Base-by-base conservation (phyloP, 2,329 filamentous ascomycete species). In the Phialophora macrospora region DNA sequence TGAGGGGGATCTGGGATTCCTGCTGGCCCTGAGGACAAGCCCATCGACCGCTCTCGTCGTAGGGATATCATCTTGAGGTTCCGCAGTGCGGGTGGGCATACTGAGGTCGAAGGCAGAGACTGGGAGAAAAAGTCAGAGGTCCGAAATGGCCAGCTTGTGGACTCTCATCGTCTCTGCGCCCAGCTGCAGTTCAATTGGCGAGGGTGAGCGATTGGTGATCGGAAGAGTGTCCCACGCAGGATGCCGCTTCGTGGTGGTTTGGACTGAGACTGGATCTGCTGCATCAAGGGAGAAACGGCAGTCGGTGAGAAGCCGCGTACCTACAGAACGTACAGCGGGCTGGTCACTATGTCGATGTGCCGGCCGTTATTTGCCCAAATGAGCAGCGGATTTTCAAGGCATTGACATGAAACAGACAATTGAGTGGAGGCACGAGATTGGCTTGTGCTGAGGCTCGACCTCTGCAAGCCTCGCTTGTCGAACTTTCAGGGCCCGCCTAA, bases 21-120 rank as follows among this genome's bases (percentile, higher is more conserved):
- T 73, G 77, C 75, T 65, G 58, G 38, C 28, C 74, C 60, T 68
- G 59, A 65, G 48, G 26, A 48, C 55, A 44, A 67, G 52, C 44
- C 62, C 63, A 8, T 67, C 61, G 58, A 60, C 38, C 17, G 48
- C 32, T 61, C 64, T 54, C 28, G 66, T 49, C 28, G 63, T 71
- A 76, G 77, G 69, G 75, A 76, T 61, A 80, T 79, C 79, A 32
- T 68, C 66, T 48, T 56, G 64, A 80, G 80, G 60, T 48, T 70
- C 64, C 67, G 65, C 62, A 58, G 69, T 67, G 59, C 67, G 67
- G 60, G 65, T 56, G 56, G 67, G 67, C 67, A 69, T 69, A 34
- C 55, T 65, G 66, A 66, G 38, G 46, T 59, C 66, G 62, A 48
- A 24, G 44, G 30, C 12, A 52, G 28, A 60, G 7, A 24, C 63